These are phyloP conservation scores for baker's yeast (Saccharomyces cerevisiae) DNA, from an alignment of 805 yeast genomes.

Conservation along the genomic window DNA sequence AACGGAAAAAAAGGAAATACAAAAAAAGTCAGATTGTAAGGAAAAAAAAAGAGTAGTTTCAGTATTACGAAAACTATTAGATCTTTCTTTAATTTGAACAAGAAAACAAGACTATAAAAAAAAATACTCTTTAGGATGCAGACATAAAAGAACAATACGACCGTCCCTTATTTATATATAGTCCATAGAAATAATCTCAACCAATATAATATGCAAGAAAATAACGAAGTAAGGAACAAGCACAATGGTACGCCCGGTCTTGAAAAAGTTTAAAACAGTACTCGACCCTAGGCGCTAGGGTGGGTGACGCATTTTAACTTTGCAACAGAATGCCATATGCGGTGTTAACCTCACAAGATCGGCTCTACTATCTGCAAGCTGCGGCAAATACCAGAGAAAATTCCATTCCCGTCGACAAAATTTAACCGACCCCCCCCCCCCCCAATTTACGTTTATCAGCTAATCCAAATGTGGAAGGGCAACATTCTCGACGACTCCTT, in stretches of 20 bases:
- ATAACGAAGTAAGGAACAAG: neutral
- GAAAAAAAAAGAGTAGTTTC: neutral
- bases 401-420: neutral
- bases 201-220: neutral
- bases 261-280: neutral
- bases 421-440: neutral
- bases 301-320: neutral
- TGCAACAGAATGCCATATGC: neutral
- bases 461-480: neutral
- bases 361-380: neutral
- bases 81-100: neutral
- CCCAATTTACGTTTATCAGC: neutral
- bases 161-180: neutral
- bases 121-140: neutral
- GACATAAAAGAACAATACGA: neutral
- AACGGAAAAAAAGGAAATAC: neutral
- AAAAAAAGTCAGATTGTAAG: neutral
- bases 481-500: neutral
- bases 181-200: neutral
- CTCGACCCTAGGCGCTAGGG: neutral
- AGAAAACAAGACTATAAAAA: neutral
- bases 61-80: neutral
- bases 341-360: neutral
- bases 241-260: neutral
- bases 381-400: neutral